Percentiles rank a stretch among this genome's conserved stretches.
These are phyloP conservation scores for Xylariaceae sp. DNA, from an alignment of 2,329 filamentous ascomycete species.

Conservation along the genomic window DNA sequence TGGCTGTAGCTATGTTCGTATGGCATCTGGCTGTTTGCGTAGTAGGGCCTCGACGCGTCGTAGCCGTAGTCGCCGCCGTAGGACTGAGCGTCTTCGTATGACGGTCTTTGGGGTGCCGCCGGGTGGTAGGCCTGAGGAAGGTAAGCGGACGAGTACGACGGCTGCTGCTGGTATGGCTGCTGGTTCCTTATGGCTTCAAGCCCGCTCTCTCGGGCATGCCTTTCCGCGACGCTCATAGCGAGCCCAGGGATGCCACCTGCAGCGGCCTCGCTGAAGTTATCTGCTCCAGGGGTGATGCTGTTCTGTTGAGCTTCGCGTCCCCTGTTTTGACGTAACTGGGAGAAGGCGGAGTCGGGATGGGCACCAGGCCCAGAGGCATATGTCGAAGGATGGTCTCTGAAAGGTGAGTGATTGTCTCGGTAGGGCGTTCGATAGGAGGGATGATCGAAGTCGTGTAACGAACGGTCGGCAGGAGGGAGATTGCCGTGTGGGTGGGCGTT, in stretches of 20 bases:
- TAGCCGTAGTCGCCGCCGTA: constrained; percentile 22
- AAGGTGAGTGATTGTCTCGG: constrained; percentile 21
- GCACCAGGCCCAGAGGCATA: constrained; percentile 19
- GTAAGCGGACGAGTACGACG: too few relatives aligned
- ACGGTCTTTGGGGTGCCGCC: constrained; percentile 11
- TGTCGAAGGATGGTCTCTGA: constrained; percentile 16
- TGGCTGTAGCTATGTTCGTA: constrained; percentile 29
- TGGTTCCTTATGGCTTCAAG: constrained; percentile 52
- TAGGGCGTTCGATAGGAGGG: constrained; percentile 14
- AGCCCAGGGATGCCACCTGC: constrained; percentile 64
- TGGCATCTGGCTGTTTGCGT: constrained; percentile 14
- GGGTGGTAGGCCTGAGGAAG: constrained; percentile 17
- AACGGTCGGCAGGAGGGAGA: constrained; percentile 6
- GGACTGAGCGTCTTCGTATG: constrained; percentile 20
- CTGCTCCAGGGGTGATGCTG: constrained; percentile 55
- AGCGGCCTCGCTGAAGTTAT: constrained; percentile 60
- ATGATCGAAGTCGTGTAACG: constrained; percentile 3
- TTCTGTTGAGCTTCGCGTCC: constrained; percentile 29
- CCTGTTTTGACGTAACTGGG: constrained; percentile 32
- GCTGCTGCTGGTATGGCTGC: constrained; percentile 18
- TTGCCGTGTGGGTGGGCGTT: constrained; percentile 5
- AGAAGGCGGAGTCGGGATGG: constrained; percentile 36
- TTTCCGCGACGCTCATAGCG: constrained; percentile 60
- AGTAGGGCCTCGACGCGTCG: constrained; percentile 16
- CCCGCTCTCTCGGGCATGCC: constrained; percentile 59